phyloP scores from a whole-genome alignment of 2,329 filamentous ascomycete genomes.

The Pseudopyricularia cyperi region DNA sequence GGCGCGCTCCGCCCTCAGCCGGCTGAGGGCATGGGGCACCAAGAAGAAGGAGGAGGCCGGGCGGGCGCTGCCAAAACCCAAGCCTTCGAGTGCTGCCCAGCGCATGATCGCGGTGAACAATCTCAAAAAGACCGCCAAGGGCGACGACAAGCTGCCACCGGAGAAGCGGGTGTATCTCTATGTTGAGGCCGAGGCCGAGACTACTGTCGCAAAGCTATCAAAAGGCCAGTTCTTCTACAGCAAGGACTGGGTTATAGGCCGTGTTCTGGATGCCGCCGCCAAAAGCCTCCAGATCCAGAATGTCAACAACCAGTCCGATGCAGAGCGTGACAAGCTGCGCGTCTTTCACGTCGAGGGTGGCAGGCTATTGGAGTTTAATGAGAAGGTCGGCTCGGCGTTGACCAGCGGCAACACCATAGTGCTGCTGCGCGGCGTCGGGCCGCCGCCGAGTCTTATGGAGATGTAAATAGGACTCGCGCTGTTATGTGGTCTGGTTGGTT shows the following conservation, averaged over 20 bases:
- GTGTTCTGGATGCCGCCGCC: slow-evolving; percentile 67
- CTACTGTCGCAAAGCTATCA: slow-evolving; percentile 70
- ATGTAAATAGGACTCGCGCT: slow-evolving; percentile 14
- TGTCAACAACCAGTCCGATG: slow-evolving; percentile 63
- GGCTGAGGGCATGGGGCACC: slow-evolving; percentile 67
- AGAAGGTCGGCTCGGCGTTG: slow-evolving; percentile 65
- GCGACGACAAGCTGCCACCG: slow-evolving; percentile 64
- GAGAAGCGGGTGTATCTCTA: slow-evolving; percentile 86
- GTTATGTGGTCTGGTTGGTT: neutral
- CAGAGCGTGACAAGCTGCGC: slow-evolving; percentile 67
- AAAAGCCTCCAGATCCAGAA: slow-evolving; percentile 69
- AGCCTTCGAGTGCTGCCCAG: slow-evolving; percentile 49
- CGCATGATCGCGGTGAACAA: slow-evolving; percentile 58
- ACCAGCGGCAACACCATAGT: slow-evolving; percentile 84
- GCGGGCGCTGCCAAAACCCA: slow-evolving; percentile 46
- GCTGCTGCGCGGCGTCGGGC: slow-evolving; percentile 70
- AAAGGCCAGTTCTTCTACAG: slow-evolving; percentile 71
- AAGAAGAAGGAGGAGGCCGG: slow-evolving; percentile 55
- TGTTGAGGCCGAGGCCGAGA: slow-evolving; percentile 82
- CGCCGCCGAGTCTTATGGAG: slow-evolving; percentile 62
- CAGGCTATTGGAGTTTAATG: slow-evolving; percentile 70
- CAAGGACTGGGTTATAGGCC: slow-evolving; percentile 79
- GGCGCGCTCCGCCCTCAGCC: slow-evolving; percentile 61
- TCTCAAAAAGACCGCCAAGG: slow-evolving; percentile 80
- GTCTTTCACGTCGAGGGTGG: slow-evolving; percentile 93